Conservation (phyloP, 352 stramenopile species). For the Phytopythium kandeliae region DNA sequence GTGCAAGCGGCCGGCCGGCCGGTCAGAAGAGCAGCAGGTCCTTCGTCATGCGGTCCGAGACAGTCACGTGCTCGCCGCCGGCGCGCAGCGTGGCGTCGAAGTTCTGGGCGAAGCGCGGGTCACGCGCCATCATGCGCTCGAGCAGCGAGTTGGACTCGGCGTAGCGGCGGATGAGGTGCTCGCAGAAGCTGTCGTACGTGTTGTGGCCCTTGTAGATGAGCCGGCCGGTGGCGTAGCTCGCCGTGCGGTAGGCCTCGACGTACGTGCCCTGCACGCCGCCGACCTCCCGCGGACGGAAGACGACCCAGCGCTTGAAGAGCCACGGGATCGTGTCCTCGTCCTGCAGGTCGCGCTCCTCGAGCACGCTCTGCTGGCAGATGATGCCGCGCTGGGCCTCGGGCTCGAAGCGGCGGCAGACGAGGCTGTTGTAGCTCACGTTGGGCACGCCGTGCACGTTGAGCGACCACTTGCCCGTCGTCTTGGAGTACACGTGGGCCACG, state of each 20-base stretch:
- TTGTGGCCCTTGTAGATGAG: conserved; percentile 89
- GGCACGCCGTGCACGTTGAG: conserved; percentile 75
- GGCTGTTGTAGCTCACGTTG: conserved; percentile 85
- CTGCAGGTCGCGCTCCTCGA: conserved; percentile 79
- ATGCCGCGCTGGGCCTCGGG: conserved; percentile 53
- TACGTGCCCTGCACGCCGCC: conserved; percentile 73
- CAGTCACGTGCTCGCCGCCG: conserved; percentile 50
- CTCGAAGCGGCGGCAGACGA: conserved; percentile 58
- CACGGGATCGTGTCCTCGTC: conserved; percentile 76
- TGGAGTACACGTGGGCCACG: conserved; percentile 79
- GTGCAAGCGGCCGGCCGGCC: no score
- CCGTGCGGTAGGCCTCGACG: conserved; percentile 78
- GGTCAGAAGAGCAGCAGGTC: conserved; percentile 78
- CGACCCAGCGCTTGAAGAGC: conserved; percentile 86
- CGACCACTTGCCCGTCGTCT: conserved; percentile 83
- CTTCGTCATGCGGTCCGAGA: conserved; percentile 81
- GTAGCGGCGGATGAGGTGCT: conserved; percentile 84
- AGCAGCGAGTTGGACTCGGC: conserved; percentile 79
- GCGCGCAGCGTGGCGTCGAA: conserved; percentile 31
- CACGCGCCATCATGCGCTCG: conserved; percentile 79
- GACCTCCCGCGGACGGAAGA: conserved; percentile 67
- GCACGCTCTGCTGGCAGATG: conserved; percentile 81
- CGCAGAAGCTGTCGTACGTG: conserved; percentile 87
- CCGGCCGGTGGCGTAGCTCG: conserved; percentile 74
- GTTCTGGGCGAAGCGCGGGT: conserved; percentile 61